Evolutionary conservation across 768 basidiomycete species (phyloP).

Genomic region (Lactarius hatsudake): DNA sequence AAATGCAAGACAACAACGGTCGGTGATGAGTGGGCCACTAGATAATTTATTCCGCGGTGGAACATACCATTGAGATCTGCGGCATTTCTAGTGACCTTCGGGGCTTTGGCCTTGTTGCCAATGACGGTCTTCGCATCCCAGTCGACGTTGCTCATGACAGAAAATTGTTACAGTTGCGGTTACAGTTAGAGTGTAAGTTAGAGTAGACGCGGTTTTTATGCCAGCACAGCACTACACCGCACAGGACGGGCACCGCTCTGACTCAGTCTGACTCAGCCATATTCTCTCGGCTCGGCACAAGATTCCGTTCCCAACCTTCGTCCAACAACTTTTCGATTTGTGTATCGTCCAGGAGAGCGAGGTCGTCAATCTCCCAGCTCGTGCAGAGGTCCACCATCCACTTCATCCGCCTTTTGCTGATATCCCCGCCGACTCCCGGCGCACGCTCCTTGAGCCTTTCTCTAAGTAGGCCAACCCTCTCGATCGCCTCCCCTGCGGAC

Average conservation of each 20-base stretch:
- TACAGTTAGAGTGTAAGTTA: neutral
- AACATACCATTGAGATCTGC: conserved; percentile 54
- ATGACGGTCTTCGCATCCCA: conserved; percentile 76
- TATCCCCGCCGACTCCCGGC: conserved; percentile 75
- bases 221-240: neutral
- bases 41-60: neutral
- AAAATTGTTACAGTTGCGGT: conserved; percentile 11
- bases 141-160: conserved; percentile 42
- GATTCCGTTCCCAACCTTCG: conserved; percentile 79
- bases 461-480: conserved; percentile 74
- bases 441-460: conserved; percentile 70
- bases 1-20: neutral
- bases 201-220: neutral
- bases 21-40: conserved; percentile 14
- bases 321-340: conserved; percentile 67
- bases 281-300: conserved; percentile 45
- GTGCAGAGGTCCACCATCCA: conserved; percentile 92
- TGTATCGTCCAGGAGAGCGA: conserved; percentile 64
- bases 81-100: conserved; percentile 61
- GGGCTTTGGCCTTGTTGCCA: conserved; percentile 60
- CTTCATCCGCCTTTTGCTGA: conserved; percentile 80
- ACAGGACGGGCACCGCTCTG: neutral
- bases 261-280: conserved; percentile 14
- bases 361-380: conserved; percentile 79
- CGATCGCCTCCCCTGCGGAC: conserved; percentile 72